phyloP scores from a whole-genome alignment of 306 rosid species.

The Prunus mira region DNA sequence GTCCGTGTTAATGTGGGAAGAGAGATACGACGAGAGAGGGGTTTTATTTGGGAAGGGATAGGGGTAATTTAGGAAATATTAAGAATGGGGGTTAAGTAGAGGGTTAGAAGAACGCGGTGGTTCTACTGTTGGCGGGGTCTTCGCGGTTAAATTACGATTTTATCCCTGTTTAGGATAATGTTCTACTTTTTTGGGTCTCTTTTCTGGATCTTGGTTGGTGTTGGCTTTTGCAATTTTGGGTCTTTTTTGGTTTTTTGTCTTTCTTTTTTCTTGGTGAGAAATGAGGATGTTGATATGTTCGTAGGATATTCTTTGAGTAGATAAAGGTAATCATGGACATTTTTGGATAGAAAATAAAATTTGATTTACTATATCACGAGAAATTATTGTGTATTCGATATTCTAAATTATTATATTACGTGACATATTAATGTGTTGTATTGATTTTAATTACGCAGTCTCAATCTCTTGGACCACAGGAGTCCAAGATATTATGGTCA shows the following conservation, averaged over 20 bases:
- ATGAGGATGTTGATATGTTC: neutral
- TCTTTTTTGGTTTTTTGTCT: neutral
- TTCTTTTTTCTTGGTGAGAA: neutral
- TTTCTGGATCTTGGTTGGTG: conserved; percentile 8
- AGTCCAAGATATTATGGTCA: too few relatives aligned
- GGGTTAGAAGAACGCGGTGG: conserved; percentile 49
- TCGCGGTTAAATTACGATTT: conserved; percentile 14
- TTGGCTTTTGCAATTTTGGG: neutral
- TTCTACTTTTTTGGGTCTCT: conserved; percentile 15
- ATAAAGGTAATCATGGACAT: neutral
- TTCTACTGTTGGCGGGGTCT: conserved; percentile 22
- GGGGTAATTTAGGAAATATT: conserved; percentile 33
- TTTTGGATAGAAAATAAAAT: neutral
- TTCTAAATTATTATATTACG: too few relatives aligned
- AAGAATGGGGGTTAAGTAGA: neutral
- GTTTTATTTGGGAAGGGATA: neutral
- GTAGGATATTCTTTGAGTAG: neutral
- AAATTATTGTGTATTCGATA: too few relatives aligned
- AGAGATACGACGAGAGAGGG: neutral
- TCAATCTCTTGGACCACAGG: too few relatives aligned
- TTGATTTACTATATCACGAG: neutral
- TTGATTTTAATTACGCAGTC: neutral
- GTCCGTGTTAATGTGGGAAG: neutral
- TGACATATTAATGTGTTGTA: neutral
- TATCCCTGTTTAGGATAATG: conserved; percentile 33